Percentiles rank a stretch among this genome's conserved stretches.
These are phyloP conservation scores for Populus pruinosa DNA, from an alignment of 345 rosid species.

Conservation along the genomic window DNA sequence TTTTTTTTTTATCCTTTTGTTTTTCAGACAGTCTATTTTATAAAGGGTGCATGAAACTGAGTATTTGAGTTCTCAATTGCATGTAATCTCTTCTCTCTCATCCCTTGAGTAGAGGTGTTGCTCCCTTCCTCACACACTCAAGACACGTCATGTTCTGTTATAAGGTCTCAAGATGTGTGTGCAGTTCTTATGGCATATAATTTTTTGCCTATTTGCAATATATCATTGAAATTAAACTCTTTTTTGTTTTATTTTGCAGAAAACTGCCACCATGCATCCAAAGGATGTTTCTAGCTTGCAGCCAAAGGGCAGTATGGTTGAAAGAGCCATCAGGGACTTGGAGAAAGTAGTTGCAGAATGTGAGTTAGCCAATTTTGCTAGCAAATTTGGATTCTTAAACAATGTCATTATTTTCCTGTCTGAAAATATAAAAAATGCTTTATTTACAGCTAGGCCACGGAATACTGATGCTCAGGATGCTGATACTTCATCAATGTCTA, in stretches of 20 bases:
- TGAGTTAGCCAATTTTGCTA: constrained; percentile 10
- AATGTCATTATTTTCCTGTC: not conserved
- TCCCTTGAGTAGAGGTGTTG: not conserved
- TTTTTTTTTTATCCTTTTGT: too few species aligned
- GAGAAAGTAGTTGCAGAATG: constrained; percentile 42
- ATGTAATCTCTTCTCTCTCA: not conserved
- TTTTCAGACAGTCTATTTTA: not conserved
- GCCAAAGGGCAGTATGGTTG: constrained; percentile 31
- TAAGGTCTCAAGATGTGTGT: not conserved
- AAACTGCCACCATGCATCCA: constrained; percentile 13
- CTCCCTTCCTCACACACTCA: too few species aligned
- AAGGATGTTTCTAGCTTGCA: constrained; percentile 20
- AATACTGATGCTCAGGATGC: constrained; percentile 25
- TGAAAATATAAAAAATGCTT: not conserved
- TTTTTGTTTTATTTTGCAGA: constrained; percentile 13
- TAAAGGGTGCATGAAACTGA: not conserved
- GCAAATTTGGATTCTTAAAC: not conserved
- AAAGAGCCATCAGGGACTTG: constrained; percentile 40
- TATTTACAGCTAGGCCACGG: constrained; percentile 27
- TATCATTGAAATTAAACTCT: not conserved
- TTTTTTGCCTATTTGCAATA: not conserved
- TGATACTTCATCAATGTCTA: constrained; percentile 27
- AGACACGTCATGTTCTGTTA: not conserved
- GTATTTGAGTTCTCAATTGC: not conserved
- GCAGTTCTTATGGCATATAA: not conserved